A percentile compares a stretch with the other conserved stretches of the same genome.
phyloP scores from a whole-genome alignment of 1,284 basidiomycete species.

The Coniferiporia sulphurascens region DNA sequence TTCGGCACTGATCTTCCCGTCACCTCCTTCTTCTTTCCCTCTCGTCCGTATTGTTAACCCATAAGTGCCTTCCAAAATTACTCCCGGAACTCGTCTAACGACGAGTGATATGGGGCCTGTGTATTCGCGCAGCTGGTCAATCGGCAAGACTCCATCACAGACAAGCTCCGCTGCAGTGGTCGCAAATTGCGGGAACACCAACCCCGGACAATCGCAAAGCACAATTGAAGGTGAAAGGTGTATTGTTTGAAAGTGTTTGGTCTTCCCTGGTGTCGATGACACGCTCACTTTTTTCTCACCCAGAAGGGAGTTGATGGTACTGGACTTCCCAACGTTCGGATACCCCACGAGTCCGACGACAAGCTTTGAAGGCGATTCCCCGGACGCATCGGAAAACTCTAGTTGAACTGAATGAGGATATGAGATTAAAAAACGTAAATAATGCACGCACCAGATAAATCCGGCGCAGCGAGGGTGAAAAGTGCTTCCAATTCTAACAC shows the following conservation, averaged over 20 bases:
- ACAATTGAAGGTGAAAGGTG: constrained; percentile 83
- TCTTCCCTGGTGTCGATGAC: constrained; percentile 96
- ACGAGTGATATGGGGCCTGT: constrained; percentile 85
- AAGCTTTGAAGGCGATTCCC: constrained; percentile 62
- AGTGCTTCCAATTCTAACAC: constrained; percentile 89
- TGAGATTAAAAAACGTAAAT: neutral
- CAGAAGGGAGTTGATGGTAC: constrained; percentile 93
- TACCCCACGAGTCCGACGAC: constrained; percentile 97
- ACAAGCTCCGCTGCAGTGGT: constrained; percentile 94
- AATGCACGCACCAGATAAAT: constrained; percentile 53
- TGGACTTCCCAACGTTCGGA: constrained; percentile 97
- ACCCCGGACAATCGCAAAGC: constrained; percentile 98
- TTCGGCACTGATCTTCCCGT: constrained; percentile 74
- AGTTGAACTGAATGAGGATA: constrained; percentile 13
- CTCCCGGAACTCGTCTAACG: constrained; percentile 75
- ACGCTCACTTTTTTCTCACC: constrained; percentile 97
- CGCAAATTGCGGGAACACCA: constrained; percentile 98
- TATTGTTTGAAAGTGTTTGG: constrained; percentile 99
- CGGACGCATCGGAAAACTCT: constrained; percentile 68
- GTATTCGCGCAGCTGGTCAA: constrained; percentile 96
- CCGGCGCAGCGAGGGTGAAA: constrained; percentile 75
- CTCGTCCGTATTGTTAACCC: constrained; percentile 75
- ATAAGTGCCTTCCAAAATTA: constrained; percentile 88
- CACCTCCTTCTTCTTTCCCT: constrained; percentile 80
- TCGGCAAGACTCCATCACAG: constrained; percentile 95